These are phyloP conservation scores for Daedaleopsis sinensis DNA, from an alignment of 768 basidiomycete species.

Conservation along the genomic window DNA sequence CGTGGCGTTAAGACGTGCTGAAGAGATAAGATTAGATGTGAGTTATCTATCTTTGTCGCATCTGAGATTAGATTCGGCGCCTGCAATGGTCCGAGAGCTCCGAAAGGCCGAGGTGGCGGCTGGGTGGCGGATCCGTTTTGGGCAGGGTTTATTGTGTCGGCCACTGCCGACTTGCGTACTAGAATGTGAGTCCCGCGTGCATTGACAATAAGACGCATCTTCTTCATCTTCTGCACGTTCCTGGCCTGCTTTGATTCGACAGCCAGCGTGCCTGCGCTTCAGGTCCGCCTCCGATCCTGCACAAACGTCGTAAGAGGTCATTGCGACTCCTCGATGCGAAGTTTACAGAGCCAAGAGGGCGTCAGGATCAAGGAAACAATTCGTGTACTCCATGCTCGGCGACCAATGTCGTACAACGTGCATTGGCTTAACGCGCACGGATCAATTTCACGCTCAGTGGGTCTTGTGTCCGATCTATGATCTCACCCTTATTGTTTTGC, in stretches of 20 bases:
- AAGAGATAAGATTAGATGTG: not conserved
- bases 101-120: not conserved
- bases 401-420: not conserved
- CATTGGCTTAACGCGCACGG: not conserved
- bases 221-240: constrained; percentile 2
- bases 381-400: not conserved
- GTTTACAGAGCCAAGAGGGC: not conserved
- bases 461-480: constrained; percentile 22
- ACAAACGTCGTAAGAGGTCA: not conserved
- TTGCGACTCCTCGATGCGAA: not conserved
- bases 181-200: not conserved
- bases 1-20: constrained; percentile 17
- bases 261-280: constrained; percentile 8
- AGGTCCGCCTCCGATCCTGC: not conserved
- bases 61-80: not conserved
- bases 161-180: not conserved
- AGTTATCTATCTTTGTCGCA: constrained; percentile 1
- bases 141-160: constrained; percentile 16
- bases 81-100: too few relatives aligned
- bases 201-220: constrained; percentile 16
- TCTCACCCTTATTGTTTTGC: constrained; percentile 26
- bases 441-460: constrained; percentile 14
- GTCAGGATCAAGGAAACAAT: too few relatives aligned
- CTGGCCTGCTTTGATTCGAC: constrained; percentile 3
- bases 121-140: constrained; percentile 1